Evolutionary conservation across 495 filamentous ascomycete genomes (phyloP).

Genomic region (Ascodesmis nigricans): DNA sequence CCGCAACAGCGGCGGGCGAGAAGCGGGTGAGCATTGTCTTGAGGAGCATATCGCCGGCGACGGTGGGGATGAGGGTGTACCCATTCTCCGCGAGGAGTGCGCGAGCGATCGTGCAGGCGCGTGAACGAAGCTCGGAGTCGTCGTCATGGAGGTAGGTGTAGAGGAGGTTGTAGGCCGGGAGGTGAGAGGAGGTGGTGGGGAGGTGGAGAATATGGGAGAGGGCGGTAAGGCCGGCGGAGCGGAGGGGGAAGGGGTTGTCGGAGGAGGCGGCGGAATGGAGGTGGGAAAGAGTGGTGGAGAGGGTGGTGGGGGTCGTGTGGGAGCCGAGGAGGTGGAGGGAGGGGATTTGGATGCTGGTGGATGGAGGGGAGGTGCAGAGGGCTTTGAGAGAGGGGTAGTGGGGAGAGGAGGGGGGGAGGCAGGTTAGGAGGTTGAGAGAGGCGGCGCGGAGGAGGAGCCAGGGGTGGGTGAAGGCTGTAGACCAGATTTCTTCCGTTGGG

Average conservation of each 20-base stretch:
- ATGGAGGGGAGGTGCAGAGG: background rate
- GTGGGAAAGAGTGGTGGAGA: background rate
- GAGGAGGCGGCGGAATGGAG: slow-evolving; percentile 6
- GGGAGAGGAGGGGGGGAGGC: slow-evolving; percentile 1
- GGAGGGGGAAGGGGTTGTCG: slow-evolving; percentile 11
- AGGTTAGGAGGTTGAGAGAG: slow-evolving; percentile 9
- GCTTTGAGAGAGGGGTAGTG: background rate
- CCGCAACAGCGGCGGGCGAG: slow-evolving; percentile 23
- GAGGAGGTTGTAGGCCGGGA: slow-evolving; percentile 28
- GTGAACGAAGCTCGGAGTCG: slow-evolving; percentile 62
- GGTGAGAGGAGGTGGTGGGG: background rate
- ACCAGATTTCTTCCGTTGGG: too few relatives aligned
- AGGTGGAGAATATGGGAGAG: slow-evolving; percentile 4
- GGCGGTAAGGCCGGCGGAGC: slow-evolving; percentile 10
- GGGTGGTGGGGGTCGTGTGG: background rate
- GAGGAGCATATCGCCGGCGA: slow-evolving; percentile 24
- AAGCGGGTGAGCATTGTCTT: slow-evolving; percentile 18
- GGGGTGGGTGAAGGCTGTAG: slow-evolving; percentile 3
- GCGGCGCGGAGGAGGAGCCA: slow-evolving; percentile 14
- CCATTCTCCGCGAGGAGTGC: slow-evolving; percentile 22
- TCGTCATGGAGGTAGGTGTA: slow-evolving; percentile 64
- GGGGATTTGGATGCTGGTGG: background rate
- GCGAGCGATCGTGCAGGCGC: slow-evolving; percentile 31
- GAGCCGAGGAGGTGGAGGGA: background rate
- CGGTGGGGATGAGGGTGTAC: slow-evolving; percentile 21